Conservation (phyloP, 2,329 filamentous ascomycete genomes). For the Ophiostoma himal-ulmi region DNA sequence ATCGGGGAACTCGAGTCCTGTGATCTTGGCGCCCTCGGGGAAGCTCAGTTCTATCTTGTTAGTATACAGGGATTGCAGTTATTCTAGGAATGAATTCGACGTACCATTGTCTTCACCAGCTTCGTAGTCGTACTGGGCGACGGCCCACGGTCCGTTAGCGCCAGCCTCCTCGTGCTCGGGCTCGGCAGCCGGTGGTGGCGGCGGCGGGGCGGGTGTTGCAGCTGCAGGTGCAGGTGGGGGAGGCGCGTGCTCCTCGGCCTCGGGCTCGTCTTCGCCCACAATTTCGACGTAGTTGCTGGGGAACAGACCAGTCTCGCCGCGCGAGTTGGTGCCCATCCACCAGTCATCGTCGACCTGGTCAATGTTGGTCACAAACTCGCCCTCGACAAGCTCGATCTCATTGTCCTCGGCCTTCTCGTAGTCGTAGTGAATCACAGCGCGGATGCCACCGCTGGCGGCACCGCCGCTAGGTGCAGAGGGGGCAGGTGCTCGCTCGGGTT, state of each 20-base stretch:
- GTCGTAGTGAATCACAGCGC: constrained; percentile 81
- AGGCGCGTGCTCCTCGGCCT: constrained; percentile 28
- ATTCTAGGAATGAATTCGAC: constrained; percentile 26
- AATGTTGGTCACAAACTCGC: constrained; percentile 82
- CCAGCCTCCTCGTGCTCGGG: constrained; percentile 35
- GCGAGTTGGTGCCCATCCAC: constrained; percentile 91
- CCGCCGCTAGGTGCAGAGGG: constrained; percentile 29
- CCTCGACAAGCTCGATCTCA: constrained; percentile 84
- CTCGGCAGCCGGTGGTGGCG: constrained; percentile 36
- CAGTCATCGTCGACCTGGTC: constrained; percentile 98
- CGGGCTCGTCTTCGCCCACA: constrained; percentile 52
- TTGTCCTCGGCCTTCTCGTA: constrained; percentile 98
- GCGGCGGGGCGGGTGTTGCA: constrained; percentile 25
- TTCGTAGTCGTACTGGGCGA: constrained; percentile 90
- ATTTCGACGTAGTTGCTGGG: constrained; percentile 96
- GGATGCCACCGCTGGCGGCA: constrained; percentile 43
- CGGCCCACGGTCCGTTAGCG: constrained; percentile 59
- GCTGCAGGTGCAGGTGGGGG: constrained; percentile 28
- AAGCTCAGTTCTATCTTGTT: constrained; percentile 61
- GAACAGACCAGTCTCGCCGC: constrained; percentile 83
- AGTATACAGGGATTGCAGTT: constrained; percentile 19
- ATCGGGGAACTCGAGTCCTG: constrained; percentile 85
- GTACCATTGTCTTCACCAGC: constrained; percentile 87
- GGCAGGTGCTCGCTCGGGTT: constrained; percentile 39
- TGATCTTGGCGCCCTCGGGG: constrained; percentile 79